Base-by-base conservation (phyloP, 306 rosid genomes). In the Dryas drummondii region DNA sequence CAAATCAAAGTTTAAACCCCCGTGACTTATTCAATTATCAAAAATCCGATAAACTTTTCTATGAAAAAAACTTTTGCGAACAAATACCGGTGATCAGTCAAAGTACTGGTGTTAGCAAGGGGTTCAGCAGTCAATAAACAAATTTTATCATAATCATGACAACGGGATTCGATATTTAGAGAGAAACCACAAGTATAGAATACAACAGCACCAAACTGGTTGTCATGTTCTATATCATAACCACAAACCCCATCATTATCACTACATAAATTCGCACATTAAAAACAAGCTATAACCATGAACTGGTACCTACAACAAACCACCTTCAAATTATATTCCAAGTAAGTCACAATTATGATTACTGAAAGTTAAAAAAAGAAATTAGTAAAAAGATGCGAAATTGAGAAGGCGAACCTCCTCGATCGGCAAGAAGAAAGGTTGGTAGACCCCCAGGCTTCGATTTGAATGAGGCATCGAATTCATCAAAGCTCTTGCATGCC, bases 391-490 rank as follows among this genome's bases (percentile, higher is more conserved):
- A 73, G 5, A 53, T 52, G 40, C 7, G 7, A 62, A 37, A 37
- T 37, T 0, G 1, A 59, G 49, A 51, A 73, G 66, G 16, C 79
- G 76, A 53, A 89, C 98, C 97, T 88, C 98, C 98, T 52, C 96
- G 96, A 90, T 94, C 98, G 73, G 81, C 87, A 42, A 94, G 96
- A 72, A 91, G 78, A 77, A 94, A 90, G n/a, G 82, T 87, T 60
- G 98, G 98, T 4, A 84, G 80, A n/a, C 80, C 72, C 47, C 98
- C 96, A 5, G 96, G 85, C 84, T 66, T 91, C 14, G 96, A 74
- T 82, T 82, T 87, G 85, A 91, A 88, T 6, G 93, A 76, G 68
- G 73, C 66, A 87, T 79, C 81, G 48, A 75, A 64, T 67, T 83
- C 94, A 26, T 56, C 81, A 79, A 94, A 94, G 71, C 78, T 76